Evolutionary conservation across 2,329 filamentous ascomycete genomes (phyloP), one percentile per base, ranked within the genome.

Genomic region (Truncatella angustata): DNA sequence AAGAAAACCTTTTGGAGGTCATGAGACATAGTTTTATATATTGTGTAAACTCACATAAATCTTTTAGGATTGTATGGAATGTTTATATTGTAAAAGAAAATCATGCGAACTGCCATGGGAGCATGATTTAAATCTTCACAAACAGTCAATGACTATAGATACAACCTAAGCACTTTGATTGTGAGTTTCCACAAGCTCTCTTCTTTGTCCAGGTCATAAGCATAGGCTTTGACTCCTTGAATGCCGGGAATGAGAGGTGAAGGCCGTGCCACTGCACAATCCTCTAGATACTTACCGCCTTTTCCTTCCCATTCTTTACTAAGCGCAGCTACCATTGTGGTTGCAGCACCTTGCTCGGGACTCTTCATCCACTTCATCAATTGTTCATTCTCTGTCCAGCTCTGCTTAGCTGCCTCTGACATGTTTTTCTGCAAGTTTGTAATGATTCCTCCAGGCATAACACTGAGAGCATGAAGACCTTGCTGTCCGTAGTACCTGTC

Each of bases 371-470:
- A 47, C 18, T 18, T 72, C 55, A 66, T 49, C 28, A 46, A 50
- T 23, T 44, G 45, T 23, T 37, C 3, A 4, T 39, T 39, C 16
- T 28, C 43, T 3, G 51, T 44, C 24, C 11, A 54, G 28, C 24
- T 49, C 14, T 28, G 35, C n/a, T 21, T 51, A 12, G 18, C 37
- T 9, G 49, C n/a, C 2, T 58, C 37, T 9, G 61, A 56, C 18
- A 54, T 48, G 42, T 56, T 34, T 44, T 53, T 53, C 34, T 54
- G 43, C 12, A 73, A 54, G 28, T 59, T 62, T 1, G 64, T 68
- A 47, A 53, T 34, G 50, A 74, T 77, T 3, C 69, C 65, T 7
- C 80, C 78, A 0, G 79, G 80, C 50, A 79, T 73, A 5, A 81
- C 46, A 14, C 32, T 37, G 9, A 49, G 46, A 4, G 46, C 32